Percentiles rank a stretch among this genome's conserved stretches.
Conservation (phyloP, 1,139 yeast species). For the Scheffersomyces titani region DNA sequence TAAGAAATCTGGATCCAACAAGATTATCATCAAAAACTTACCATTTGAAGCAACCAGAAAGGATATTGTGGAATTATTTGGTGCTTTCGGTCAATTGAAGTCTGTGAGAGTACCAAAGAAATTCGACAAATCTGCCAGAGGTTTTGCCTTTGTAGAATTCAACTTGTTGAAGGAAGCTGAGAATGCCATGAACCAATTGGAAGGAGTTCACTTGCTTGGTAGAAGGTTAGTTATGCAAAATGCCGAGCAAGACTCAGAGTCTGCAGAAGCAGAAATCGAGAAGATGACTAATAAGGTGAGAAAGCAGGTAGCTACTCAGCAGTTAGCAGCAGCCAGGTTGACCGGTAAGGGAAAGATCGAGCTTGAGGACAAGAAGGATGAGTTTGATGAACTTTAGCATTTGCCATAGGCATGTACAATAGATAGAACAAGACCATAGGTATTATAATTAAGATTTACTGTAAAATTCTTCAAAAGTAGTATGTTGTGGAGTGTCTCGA, state of each 20-base stretch:
- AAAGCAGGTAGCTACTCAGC: slow-evolving; percentile 77
- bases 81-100: slow-evolving; percentile 90
- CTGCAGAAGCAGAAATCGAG: slow-evolving; percentile 88
- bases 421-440: background rate
- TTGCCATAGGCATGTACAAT: background rate
- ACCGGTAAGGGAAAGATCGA: slow-evolving; percentile 76
- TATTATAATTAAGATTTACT: background rate
- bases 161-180: slow-evolving; percentile 89
- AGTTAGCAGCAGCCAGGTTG: slow-evolving; percentile 69
- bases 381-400: slow-evolving; percentile 16
- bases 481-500: too few relatives aligned
- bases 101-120: slow-evolving; percentile 96
- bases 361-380: slow-evolving; percentile 56
- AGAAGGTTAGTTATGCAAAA: slow-evolving; percentile 94
- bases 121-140: slow-evolving; percentile 92
- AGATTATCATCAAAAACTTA: slow-evolving; percentile 90
- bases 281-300: slow-evolving; percentile 85
- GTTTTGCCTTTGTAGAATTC: slow-evolving; percentile 97
- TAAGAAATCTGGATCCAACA: slow-evolving; percentile 49
- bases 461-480: too few relatives aligned
- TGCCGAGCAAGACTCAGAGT: slow-evolving; percentile 78
- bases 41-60: slow-evolving; percentile 96
- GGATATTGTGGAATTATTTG: slow-evolving; percentile 87
- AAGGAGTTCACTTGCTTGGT: slow-evolving; percentile 96
- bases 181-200: slow-evolving; percentile 89